Conservation (phyloP, 2,329 filamentous ascomycete genomes). For the Emydomyces testavorans region DNA sequence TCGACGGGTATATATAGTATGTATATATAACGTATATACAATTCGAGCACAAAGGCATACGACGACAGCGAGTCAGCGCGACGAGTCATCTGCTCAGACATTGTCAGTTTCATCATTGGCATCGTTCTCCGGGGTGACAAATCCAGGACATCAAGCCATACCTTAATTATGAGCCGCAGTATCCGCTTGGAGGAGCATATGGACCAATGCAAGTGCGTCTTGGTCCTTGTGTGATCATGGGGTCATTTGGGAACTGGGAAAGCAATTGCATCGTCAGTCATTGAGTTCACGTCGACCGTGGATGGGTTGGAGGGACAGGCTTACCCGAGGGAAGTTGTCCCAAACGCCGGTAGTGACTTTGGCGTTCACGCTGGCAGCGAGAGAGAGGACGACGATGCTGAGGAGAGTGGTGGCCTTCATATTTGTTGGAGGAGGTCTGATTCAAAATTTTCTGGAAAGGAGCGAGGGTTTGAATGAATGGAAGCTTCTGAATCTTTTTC, state of each 20-base stretch:
- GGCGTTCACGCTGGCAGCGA: slow-evolving; percentile 2
- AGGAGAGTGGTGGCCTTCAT: slow-evolving; percentile 4
- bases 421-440: not conserved
- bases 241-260: slow-evolving; percentile 2
- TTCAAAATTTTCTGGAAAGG: not conserved
- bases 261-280: not conserved
- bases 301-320: not conserved
- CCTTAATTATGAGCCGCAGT: not conserved
- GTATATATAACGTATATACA: no score
- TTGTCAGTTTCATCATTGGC: no score
- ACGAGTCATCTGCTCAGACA: no score
- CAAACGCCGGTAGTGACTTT: not conserved
- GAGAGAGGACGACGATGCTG: not conserved
- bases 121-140: no score
- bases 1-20: no score
- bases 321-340: slow-evolving; percentile 3
- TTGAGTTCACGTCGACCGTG: no score
- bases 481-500: no score
- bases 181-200: not conserved
- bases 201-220: not conserved
- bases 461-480: not conserved
- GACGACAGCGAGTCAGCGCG: no score
- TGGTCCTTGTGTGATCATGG: slow-evolving; percentile 1
- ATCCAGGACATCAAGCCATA: no score
- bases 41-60: no score